phyloP scores from a whole-genome alignment of 2,329 filamentous ascomycete genomes.

The Colletotrichum tofieldiae region DNA sequence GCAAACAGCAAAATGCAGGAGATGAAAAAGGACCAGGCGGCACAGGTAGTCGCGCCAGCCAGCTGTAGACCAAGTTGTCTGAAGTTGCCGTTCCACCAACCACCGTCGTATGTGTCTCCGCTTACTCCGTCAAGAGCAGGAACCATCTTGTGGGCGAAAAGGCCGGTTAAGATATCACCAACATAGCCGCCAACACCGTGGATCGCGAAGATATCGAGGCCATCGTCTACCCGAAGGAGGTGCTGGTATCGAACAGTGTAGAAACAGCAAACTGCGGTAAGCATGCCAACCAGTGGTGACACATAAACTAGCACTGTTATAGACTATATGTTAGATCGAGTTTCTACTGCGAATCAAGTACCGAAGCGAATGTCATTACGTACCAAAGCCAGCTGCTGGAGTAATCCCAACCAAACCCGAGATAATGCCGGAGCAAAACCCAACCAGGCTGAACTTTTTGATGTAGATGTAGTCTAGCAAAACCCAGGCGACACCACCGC shows the following conservation, averaged over 20 bases:
- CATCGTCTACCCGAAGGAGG: slow-evolving; percentile 69
- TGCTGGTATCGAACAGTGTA: slow-evolving; percentile 66
- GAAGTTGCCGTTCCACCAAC: slow-evolving; percentile 67
- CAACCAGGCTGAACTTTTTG: slow-evolving; percentile 65
- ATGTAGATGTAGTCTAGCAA: slow-evolving; percentile 66
- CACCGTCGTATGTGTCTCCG: slow-evolving; percentile 58
- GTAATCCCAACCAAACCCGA: slow-evolving; percentile 91
- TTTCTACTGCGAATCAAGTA: too few relatives aligned
- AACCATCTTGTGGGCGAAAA: slow-evolving; percentile 68
- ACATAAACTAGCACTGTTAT: slow-evolving; percentile 63
- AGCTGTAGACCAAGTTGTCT: slow-evolving; percentile 72
- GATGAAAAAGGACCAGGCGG: slow-evolving; percentile 68
- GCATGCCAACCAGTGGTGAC: slow-evolving; percentile 65
- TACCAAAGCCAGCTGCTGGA: slow-evolving; percentile 78
- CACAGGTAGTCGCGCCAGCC: slow-evolving; percentile 70
- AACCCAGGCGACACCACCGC: slow-evolving; percentile 68
- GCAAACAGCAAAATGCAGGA: slow-evolving; percentile 68
- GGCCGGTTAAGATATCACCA: slow-evolving; percentile 70
- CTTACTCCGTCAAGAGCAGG: slow-evolving; percentile 67
- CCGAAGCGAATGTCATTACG: not conserved
- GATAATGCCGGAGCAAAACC: slow-evolving; percentile 91
- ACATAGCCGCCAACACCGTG: slow-evolving; percentile 73
- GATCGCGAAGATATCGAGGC: slow-evolving; percentile 73
- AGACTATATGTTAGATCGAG: not conserved
- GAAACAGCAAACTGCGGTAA: slow-evolving; percentile 65